A percentile compares a stretch with the other conserved stretches of the same genome.
Evolutionary conservation across 2,329 filamentous ascomycete genomes (phyloP).

Genomic region (Claviceps africana): DNA sequence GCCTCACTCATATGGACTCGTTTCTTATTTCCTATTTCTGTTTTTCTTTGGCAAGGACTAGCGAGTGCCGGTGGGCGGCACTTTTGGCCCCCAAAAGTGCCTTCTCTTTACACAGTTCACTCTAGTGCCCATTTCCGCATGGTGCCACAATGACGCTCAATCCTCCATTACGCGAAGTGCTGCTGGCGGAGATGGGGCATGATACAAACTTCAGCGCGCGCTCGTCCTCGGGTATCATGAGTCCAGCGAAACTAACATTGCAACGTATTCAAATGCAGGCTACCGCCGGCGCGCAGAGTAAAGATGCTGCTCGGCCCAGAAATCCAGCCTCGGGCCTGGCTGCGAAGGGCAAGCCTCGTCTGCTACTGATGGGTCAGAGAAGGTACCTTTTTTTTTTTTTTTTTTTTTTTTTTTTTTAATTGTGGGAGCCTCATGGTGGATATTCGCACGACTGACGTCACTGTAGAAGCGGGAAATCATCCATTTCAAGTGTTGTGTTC

Average conservation of each 20-base stretch:
- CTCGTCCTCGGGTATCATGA: constrained; percentile 24
- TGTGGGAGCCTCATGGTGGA: not conserved
- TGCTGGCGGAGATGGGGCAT: constrained; percentile 12
- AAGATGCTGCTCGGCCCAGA: constrained; percentile 31
- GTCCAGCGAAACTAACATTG: constrained; percentile 49
- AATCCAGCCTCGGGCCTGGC: constrained; percentile 31
- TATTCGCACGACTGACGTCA: not conserved
- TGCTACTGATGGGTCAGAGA: constrained; percentile 90
- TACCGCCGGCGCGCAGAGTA: constrained; percentile 33
- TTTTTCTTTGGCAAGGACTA: not conserved
- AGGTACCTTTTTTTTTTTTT: constrained; percentile 47
- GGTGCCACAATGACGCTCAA: constrained; percentile 18
- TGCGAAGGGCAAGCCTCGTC: constrained; percentile 59
- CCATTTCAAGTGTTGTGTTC: constrained; percentile 97
- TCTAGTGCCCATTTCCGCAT: not conserved
- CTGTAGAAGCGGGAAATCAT: constrained; percentile 86
- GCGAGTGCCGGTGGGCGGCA: not conserved
- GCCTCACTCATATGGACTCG: not conserved
- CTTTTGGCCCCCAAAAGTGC: too few relatives aligned
- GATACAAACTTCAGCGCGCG: constrained; percentile 17
- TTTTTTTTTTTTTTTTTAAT: too few relatives aligned
- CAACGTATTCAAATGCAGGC: constrained; percentile 50
- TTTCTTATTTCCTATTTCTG: not conserved
- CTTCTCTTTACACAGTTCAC: not conserved
- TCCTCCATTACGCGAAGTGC: constrained; percentile 15